Percentiles rank a stretch among this genome's conserved stretches.
Evolutionary conservation across 75 land plant genomes (phyloP).

Genomic region (Pinus taeda): DNA sequence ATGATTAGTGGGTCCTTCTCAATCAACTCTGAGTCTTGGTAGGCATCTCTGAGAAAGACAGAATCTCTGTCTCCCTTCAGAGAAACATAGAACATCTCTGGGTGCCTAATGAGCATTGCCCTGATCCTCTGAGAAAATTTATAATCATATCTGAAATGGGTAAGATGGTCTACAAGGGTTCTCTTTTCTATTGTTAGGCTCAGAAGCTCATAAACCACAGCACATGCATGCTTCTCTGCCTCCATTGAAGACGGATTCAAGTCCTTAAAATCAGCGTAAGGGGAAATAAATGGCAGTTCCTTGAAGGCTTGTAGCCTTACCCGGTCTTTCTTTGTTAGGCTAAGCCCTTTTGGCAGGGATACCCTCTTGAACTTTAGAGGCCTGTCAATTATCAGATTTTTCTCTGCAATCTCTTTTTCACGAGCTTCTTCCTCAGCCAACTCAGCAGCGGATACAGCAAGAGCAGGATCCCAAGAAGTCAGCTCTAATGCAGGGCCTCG

Average conservation of each 20-base stretch:
- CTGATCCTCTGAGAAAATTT: constrained; percentile 85
- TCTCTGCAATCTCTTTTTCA: constrained; percentile 44
- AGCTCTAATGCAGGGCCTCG: constrained; percentile 79
- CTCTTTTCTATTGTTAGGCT: constrained; percentile 86
- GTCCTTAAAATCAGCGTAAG: constrained; percentile 71
- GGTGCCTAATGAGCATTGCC: constrained; percentile 91
- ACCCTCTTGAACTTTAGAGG: constrained; percentile 68
- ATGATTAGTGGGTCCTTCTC: constrained; percentile 80
- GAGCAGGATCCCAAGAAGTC: constrained; percentile 84
- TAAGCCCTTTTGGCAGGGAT: constrained; percentile 73
- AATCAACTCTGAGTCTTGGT: constrained; percentile 70
- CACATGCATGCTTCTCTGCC: constrained; percentile 86
- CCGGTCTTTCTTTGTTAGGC: constrained; percentile 73
- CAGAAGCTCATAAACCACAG: constrained; percentile 86
- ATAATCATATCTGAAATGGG: constrained; percentile 90
- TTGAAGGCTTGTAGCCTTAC: constrained; percentile 59
- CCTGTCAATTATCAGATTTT: constrained; percentile 63
- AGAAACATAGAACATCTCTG: constrained; percentile 94
- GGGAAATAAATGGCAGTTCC: constrained; percentile 74
- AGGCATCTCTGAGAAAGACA: constrained; percentile 91
- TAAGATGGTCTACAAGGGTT: constrained; percentile 87
- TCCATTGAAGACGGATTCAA: constrained; percentile 48
- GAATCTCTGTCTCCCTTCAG: constrained; percentile 91
- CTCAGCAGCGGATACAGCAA: constrained; percentile 86
- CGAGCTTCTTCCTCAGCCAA: constrained; percentile 50